phyloP scores from a whole-genome alignment of 257 asterid genomes.

The Cordia subcordata region DNA sequence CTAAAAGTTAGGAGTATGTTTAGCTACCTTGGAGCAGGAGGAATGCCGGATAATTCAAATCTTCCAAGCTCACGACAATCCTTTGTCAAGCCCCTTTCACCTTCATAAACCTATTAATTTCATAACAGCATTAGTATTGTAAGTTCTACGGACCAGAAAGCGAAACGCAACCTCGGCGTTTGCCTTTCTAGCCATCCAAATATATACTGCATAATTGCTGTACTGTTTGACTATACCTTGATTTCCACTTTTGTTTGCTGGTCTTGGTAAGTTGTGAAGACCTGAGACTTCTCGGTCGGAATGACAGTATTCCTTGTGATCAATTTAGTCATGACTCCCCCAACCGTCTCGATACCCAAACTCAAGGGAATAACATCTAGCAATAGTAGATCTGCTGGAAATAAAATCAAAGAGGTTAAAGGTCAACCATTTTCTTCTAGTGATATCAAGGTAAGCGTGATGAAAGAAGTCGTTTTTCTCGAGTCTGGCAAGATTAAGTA shows the following conservation, averaged over 20 bases:
- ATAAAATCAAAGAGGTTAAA: not conserved
- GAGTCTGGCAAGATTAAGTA: not conserved
- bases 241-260: conserved; percentile 21
- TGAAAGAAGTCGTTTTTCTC: not conserved
- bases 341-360: conserved; percentile 21
- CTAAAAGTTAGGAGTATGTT: not conserved
- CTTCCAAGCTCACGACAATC: conserved; percentile 25
- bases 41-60: conserved; percentile 24
- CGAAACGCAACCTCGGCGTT: not conserved
- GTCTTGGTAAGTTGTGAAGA: conserved; percentile 27
- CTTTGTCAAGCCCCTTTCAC: conserved; percentile 24
- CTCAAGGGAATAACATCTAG: conserved; percentile 23
- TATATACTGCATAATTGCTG: not conserved
- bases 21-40: conserved; percentile 23
- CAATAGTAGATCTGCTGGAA: conserved; percentile 9
- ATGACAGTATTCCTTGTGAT: conserved; percentile 20
- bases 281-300: conserved; percentile 22
- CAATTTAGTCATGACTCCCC: conserved; percentile 31
- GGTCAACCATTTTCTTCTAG: not conserved
- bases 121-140: not conserved
- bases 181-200: not conserved
- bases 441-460: not conserved
- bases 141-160: not conserved
- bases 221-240: conserved; percentile 4
- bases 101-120: conserved; percentile 20